Evolutionary conservation across 2,329 filamentous ascomycete genomes (phyloP).

Genomic region (Helotiales sp.): DNA sequence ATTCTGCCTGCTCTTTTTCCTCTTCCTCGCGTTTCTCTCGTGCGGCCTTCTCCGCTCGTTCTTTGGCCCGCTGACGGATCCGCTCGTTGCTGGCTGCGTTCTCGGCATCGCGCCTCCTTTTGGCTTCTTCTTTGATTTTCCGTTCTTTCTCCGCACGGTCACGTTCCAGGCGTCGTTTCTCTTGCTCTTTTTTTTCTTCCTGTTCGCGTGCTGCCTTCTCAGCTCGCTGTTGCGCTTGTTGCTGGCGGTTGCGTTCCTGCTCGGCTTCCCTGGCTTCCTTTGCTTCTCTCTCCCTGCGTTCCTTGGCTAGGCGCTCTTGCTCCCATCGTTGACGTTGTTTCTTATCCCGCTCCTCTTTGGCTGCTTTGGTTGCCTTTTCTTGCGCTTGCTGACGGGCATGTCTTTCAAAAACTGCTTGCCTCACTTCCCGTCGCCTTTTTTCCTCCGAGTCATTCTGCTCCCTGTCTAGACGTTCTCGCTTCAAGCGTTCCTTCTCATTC

Average conservation of each 20-base stretch:
- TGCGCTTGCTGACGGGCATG: not conserved
- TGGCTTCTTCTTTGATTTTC: conserved; percentile 21
- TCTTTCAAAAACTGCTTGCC: no score
- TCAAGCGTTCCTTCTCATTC: conserved; percentile 5
- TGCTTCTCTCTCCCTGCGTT: not conserved
- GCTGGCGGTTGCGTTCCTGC: conserved; percentile 8
- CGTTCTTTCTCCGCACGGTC: conserved; percentile 14
- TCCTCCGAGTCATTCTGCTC: conserved; percentile 16
- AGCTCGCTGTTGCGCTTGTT: conserved; percentile 22
- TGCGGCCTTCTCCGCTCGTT: conserved; percentile 20
- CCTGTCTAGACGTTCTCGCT: conserved; percentile 16
- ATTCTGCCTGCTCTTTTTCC: conserved; percentile 27
- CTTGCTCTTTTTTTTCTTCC: conserved; percentile 21
- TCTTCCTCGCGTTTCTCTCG: conserved; percentile 20
- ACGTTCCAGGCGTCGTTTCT: conserved; percentile 10
- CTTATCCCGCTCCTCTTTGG: conserved; percentile 1
- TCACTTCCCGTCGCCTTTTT: not conserved
- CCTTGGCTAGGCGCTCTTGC: no score
- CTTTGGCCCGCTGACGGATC: conserved; percentile 29
- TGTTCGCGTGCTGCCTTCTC: conserved; percentile 20
- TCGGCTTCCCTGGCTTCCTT: not conserved
- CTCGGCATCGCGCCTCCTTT: conserved; percentile 13
- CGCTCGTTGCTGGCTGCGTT: conserved; percentile 24
- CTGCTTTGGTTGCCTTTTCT: conserved; percentile 8
- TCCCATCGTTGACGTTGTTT: not conserved